Conservation (phyloP, 208 protist species). For the Crithidia fasciculata region DNA sequence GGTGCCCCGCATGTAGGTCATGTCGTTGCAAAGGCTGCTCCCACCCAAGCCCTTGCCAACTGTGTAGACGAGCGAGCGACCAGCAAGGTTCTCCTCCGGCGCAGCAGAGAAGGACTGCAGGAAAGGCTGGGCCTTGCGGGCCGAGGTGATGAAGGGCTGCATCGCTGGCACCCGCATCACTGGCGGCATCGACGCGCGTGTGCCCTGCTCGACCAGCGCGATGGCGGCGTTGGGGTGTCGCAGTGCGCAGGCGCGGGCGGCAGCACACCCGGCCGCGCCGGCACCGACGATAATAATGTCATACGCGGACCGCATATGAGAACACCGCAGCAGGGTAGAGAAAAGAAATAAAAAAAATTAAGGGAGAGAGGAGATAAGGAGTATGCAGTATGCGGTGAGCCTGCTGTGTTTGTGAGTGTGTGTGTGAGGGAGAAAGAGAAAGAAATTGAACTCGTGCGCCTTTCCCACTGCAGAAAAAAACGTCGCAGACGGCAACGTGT, state of each 20-base stretch:
- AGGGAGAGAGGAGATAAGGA: too few species aligned
- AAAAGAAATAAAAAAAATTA: too few species aligned
- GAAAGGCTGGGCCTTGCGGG: slow-evolving; percentile 37
- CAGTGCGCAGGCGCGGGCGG: slow-evolving; percentile 55
- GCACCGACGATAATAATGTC: slow-evolving; percentile 80
- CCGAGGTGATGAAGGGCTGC: slow-evolving; percentile 50
- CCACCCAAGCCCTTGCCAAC: slow-evolving; percentile 65
- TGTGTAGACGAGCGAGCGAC: slow-evolving; percentile 45
- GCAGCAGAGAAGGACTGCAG: slow-evolving; percentile 30
- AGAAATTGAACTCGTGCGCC: background rate
- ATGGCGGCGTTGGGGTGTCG: slow-evolving; percentile 51
- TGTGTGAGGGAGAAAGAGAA: slow-evolving; percentile 19
- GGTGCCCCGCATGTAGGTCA: slow-evolving; percentile 68
- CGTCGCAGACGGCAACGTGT: too few species aligned
- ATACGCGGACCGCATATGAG: slow-evolving; percentile 41
- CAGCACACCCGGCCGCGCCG: slow-evolving; percentile 72
- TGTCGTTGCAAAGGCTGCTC: slow-evolving; percentile 62
- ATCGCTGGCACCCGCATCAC: slow-evolving; percentile 59
- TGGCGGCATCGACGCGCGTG: slow-evolving; percentile 22
- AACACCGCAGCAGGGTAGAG: background rate
- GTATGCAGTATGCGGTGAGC: too few species aligned
- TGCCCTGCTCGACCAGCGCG: slow-evolving; percentile 71
- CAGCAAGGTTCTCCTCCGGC: slow-evolving; percentile 43
- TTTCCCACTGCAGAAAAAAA: background rate
- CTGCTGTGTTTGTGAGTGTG: too few species aligned